Conservation (phyloP, 345 rosid species). For the Pistacia integerrima region DNA sequence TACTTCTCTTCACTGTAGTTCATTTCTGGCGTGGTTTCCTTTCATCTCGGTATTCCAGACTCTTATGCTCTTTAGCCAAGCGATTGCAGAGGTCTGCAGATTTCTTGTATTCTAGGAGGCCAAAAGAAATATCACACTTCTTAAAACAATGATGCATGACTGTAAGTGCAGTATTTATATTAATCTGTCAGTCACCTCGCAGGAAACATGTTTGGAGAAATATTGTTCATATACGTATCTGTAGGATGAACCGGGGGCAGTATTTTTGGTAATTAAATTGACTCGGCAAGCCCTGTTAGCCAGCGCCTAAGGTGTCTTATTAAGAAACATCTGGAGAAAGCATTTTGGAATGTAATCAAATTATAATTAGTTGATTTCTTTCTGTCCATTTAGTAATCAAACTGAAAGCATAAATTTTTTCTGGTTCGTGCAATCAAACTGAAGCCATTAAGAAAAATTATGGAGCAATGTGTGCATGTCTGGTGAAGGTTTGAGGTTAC, state of each 20-base stretch:
- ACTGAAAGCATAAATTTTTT: neutral
- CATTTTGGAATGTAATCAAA: neutral
- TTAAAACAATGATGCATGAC: conserved; percentile 64
- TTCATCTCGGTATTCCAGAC: conserved; percentile 98
- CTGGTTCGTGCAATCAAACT: neutral
- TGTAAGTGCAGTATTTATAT: neutral
- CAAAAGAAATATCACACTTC: conserved; percentile 81
- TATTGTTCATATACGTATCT: neutral
- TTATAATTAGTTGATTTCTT: neutral
- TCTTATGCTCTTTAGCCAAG: conserved; percentile 99
- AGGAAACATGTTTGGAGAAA: neutral
- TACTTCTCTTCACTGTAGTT: conserved; percentile 92
- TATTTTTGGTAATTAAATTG: too few relatives aligned
- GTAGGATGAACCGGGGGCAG: neutral
- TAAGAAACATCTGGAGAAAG: neutral
- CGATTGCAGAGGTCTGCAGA: conserved; percentile 99
- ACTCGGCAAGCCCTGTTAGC: neutral
- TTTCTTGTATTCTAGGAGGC: conserved; percentile 97
- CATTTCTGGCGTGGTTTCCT: conserved; percentile 98
- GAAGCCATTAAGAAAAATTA: too few relatives aligned
- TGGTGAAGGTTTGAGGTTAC: too few relatives aligned
- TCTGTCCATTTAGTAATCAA: too few relatives aligned
- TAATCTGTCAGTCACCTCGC: neutral
- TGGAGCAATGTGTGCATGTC: too few relatives aligned
- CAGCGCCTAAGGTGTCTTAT: neutral